Percentiles rank a stretch among this genome's conserved stretches.
Conservation (phyloP, 2,329 filamentous ascomycete species). For the Alternaria angustiovoidea region DNA sequence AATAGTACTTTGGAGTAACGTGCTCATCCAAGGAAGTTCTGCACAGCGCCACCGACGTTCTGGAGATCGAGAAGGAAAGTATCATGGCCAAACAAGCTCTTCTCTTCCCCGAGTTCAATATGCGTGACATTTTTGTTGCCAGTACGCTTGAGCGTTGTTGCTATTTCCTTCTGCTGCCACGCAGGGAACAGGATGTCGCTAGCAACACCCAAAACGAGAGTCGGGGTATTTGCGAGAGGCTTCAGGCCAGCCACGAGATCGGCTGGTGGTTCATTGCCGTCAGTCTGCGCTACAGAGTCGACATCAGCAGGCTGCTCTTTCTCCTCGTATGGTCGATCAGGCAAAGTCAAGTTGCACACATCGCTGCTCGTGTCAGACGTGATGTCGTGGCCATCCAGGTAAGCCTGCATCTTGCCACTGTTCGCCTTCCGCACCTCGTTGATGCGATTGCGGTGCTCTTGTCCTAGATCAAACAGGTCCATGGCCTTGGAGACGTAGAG, state of each 20-base stretch:
- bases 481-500: slow-evolving; percentile 98
- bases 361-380: slow-evolving; percentile 45
- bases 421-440: slow-evolving; percentile 69
- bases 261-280: slow-evolving; percentile 67
- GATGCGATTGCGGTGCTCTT: slow-evolving; percentile 71
- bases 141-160: slow-evolving; percentile 76
- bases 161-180: slow-evolving; percentile 97
- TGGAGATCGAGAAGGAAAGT: slow-evolving; percentile 93
- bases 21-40: slow-evolving; percentile 73
- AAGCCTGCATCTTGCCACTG: slow-evolving; percentile 63
- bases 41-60: slow-evolving; percentile 86
- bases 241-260: slow-evolving; percentile 82
- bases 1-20: background rate
- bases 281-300: slow-evolving; percentile 39
- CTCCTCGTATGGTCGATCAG: slow-evolving; percentile 85
- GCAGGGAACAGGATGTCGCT: slow-evolving; percentile 97
- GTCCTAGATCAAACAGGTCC: slow-evolving; percentile 94
- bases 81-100: slow-evolving; percentile 95
- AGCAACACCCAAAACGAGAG: slow-evolving; percentile 90
- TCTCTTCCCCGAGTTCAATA: slow-evolving; percentile 90
- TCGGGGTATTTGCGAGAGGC: slow-evolving; percentile 76
- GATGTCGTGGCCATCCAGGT: slow-evolving; percentile 42
- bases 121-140: slow-evolving; percentile 87
- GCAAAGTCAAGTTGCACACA: slow-evolving; percentile 81
- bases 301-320: slow-evolving; percentile 63